Base-by-base conservation (phyloP, 768 basidiomycete species). In the Collybia sordida region DNA sequence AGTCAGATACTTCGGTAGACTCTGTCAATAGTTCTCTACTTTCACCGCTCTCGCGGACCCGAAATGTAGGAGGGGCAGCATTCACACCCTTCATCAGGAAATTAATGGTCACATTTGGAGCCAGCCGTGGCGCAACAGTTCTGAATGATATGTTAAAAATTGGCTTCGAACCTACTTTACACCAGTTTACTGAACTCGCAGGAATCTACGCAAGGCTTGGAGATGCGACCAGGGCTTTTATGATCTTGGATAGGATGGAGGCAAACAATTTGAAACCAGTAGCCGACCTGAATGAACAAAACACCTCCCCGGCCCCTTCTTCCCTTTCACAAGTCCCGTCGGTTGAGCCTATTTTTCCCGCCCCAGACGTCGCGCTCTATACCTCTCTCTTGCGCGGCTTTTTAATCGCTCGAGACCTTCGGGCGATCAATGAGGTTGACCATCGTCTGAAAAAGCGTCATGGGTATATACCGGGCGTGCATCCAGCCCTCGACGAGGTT, bases 31-130 rank as follows among this genome's bases (percentile, higher is more conserved):
- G 59, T 41, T 56, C 65, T 27, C 47, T 61, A 9, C 49, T 70
- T 18, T 52, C 58, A 24, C 64, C 66, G 19, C 54, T 69, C 15
- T 53, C 60, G 11, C 65, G 65, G 72, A 68, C 52, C 55, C 61
- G 25, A 57, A 65, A 28, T 5, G 59, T 67, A 8, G 54, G 58
- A 34, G 48, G 60, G 2, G 54, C 62, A 4, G 65, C 73, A 1
- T 88, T 87, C 59, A 78, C 72, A 1, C 74, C 81, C 0, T 87
- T 87, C 59, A 63, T 86, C 35, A 61, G 66, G 28, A 62, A 61
- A 17, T 66, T 81, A 56, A 70, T 71, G 44, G 47, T 55, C 4
- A 44, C 59, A 3, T 55, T 52, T 23, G 67, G 71, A 1, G 59
- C 72, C 0, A 41, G 56, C 4, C 59, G 61, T 23, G 79, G 77